These are phyloP conservation scores for Zasmidium citrigriseum DNA, from an alignment of 2,329 filamentous ascomycete genomes.

Conservation along the genomic window DNA sequence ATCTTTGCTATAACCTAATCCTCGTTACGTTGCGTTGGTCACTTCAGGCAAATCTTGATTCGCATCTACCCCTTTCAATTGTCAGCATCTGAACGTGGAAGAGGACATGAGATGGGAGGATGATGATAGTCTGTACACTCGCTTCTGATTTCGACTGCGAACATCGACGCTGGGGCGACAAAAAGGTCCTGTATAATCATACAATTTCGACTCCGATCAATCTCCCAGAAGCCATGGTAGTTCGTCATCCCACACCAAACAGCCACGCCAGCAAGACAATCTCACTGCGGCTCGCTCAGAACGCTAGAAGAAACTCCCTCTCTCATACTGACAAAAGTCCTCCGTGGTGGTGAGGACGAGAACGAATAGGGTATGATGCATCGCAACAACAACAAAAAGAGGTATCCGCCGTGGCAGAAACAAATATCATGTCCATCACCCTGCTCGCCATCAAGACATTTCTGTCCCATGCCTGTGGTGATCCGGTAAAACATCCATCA, in stretches of 20 bases:
- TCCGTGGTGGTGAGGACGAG: neutral
- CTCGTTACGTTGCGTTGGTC: neutral
- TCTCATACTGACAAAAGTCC: neutral
- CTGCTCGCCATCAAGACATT: neutral
- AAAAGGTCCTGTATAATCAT: neutral
- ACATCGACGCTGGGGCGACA: no score
- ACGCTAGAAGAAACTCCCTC: neutral
- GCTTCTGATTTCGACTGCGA: no score
- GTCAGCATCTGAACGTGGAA: no score
- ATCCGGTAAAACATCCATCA: neutral
- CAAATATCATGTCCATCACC: neutral
- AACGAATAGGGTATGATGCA: conserved; percentile 15
- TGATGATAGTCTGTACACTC: no score
- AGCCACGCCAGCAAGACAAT: no score
- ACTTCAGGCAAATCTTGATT: neutral
- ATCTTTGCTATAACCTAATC: neutral
- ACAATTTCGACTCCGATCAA: neutral
- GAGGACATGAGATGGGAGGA: no score
- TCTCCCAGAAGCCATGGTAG: no score
- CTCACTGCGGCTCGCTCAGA: conserved; percentile 2
- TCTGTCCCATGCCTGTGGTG: neutral
- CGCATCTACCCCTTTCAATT: no score
- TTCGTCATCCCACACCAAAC: no score
- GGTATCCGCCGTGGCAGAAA: neutral
- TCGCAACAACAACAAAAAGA: neutral